These are phyloP conservation scores for Fusarium praegraminearum DNA, from an alignment of 2,329 filamentous ascomycete species.

Conservation along the genomic window DNA sequence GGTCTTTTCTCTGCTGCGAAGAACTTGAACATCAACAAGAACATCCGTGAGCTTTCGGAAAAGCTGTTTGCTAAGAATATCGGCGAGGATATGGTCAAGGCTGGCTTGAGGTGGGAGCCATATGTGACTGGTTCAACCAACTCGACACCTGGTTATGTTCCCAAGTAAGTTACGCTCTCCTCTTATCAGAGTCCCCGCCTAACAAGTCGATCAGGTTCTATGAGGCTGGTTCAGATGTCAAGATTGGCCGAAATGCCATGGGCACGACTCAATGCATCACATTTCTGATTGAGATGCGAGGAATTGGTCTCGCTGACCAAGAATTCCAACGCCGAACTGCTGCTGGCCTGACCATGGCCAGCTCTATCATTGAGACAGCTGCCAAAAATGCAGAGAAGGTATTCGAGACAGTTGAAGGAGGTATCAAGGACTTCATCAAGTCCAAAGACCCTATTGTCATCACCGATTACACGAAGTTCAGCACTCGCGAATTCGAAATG, in stretches of 20 bases:
- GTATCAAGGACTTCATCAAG: constrained; percentile 46
- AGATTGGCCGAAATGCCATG: constrained; percentile 50
- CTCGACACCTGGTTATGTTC: constrained; percentile 21
- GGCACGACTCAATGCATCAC: constrained; percentile 48
- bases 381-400: constrained; percentile 48
- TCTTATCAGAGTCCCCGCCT: fast-evolving
- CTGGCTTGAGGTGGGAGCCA: constrained; percentile 47
- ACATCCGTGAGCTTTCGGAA: constrained; percentile 49
- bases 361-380: constrained; percentile 48
- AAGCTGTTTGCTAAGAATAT: constrained; percentile 47
- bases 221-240: constrained; percentile 48
- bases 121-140: constrained; percentile 47
- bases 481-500: constrained; percentile 44
- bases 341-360: constrained; percentile 46
- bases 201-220: constrained; percentile 25
- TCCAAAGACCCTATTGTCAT: constrained; percentile 48
- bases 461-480: constrained; percentile 43
- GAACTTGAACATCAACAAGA: constrained; percentile 51
- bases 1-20: constrained; percentile 52
- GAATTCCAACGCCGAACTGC: constrained; percentile 50
- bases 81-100: constrained; percentile 47
- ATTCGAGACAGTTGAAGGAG: constrained; percentile 42
- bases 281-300: constrained; percentile 50
- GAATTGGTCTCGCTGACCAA: constrained; percentile 49
- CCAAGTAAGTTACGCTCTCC: not conserved